These are phyloP conservation scores for Massospora cicadina DNA, from an alignment of 371 early-diverging fungal genomes.

Conservation along the genomic window DNA sequence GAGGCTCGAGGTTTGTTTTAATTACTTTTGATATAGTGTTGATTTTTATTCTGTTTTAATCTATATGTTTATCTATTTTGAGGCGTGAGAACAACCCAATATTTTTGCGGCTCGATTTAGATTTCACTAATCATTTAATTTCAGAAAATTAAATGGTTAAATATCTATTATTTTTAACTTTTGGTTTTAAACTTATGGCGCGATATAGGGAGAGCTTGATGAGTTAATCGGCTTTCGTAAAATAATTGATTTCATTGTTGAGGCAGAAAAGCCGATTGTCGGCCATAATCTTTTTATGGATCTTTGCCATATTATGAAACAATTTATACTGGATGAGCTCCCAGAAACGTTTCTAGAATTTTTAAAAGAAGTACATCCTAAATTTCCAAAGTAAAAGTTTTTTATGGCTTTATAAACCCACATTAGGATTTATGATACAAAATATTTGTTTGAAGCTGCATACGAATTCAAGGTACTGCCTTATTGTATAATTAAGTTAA, in stretches of 20 bases:
- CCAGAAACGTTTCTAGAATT: slow-evolving; percentile 37
- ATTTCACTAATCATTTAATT: too few species aligned
- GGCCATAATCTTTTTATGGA: slow-evolving; percentile 79
- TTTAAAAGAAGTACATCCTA: slow-evolving; percentile 21
- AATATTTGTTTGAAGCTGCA: slow-evolving; percentile 40
- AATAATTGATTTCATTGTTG: slow-evolving; percentile 56
- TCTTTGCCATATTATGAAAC: slow-evolving; percentile 45
- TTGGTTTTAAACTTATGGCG: too few species aligned
- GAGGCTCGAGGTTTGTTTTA: neutral
- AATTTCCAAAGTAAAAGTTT: slow-evolving; percentile 31
- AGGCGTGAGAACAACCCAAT: neutral
- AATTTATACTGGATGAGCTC: slow-evolving; percentile 42
- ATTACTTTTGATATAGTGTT: too few species aligned
- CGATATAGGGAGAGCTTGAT: slow-evolving; percentile 25
- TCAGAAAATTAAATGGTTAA: too few species aligned
- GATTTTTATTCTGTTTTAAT: neutral
- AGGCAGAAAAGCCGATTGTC: slow-evolving; percentile 44
- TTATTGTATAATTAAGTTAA: neutral
- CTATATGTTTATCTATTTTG: neutral
- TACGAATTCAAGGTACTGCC: slow-evolving; percentile 25
- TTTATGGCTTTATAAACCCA: neutral
- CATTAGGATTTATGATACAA: slow-evolving; percentile 51
- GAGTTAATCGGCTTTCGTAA: slow-evolving; percentile 51
- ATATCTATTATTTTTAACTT: too few species aligned
- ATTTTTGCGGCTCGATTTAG: too few species aligned